phyloP scores from a whole-genome alignment of 495 filamentous ascomycete genomes.

The Penicillium antarcticum region DNA sequence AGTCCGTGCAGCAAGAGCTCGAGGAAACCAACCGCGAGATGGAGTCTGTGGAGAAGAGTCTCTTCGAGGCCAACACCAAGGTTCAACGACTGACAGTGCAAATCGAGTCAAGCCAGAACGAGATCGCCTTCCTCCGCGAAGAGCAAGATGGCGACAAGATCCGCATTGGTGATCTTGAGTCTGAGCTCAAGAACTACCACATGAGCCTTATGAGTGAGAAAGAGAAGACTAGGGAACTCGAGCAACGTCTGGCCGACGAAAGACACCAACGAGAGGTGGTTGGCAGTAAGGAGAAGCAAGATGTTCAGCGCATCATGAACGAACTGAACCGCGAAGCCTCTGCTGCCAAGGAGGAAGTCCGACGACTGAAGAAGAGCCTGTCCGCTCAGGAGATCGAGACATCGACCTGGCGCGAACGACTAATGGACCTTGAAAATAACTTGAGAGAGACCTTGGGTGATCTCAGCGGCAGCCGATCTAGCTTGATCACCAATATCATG shows the following conservation, averaged over 20 bases:
- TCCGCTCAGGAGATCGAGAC: slow-evolving; percentile 82
- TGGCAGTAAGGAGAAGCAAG: slow-evolving; percentile 83
- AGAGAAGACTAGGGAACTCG: slow-evolving; percentile 74
- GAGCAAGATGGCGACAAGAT: slow-evolving; percentile 99
- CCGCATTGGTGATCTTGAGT: slow-evolving; percentile 89
- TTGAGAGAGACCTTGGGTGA: slow-evolving; percentile 81
- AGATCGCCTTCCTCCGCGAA: slow-evolving; percentile 92
- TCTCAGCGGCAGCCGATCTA: slow-evolving; percentile 81
- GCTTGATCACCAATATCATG: slow-evolving; percentile 79
- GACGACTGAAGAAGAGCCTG: slow-evolving; percentile 75
- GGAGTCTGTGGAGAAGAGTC: slow-evolving; percentile 69
- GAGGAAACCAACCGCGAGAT: slow-evolving; percentile 72
- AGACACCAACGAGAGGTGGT: slow-evolving; percentile 82
- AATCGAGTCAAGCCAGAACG: slow-evolving; percentile 85
- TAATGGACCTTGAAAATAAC: slow-evolving; percentile 85
- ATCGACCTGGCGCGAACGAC: slow-evolving; percentile 80
- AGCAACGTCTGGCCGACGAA: slow-evolving; percentile 72
- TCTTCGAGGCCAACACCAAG: slow-evolving; percentile 79
- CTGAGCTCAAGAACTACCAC: slow-evolving; percentile 69
- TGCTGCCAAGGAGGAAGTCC: slow-evolving; percentile 80
- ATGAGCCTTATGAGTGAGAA: slow-evolving; percentile 73
- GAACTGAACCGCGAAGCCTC: slow-evolving; percentile 81
- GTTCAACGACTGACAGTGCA: slow-evolving; percentile 82
- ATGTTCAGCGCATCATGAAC: slow-evolving; percentile 75
- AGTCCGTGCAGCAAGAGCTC: slow-evolving; percentile 72